Evolutionary conservation across 371 early-diverging fungal genomes (phyloP).

Genomic region (Dichotomocladium elegans): DNA sequence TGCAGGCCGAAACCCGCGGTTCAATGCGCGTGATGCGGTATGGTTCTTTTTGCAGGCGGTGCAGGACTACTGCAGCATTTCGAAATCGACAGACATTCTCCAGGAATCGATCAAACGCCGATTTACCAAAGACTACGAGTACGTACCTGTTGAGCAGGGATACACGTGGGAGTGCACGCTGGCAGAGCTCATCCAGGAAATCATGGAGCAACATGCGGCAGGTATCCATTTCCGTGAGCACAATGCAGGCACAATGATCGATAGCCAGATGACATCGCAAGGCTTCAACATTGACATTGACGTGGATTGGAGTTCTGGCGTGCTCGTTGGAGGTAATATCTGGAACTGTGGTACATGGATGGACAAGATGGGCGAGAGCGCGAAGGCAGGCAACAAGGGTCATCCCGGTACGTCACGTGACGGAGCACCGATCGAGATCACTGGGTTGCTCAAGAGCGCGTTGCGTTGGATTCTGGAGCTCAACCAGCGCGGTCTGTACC

Average conservation of each 20-base stretch:
- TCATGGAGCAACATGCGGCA: constrained; percentile 85
- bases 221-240: constrained; percentile 93
- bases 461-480: constrained; percentile 77
- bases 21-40: constrained; percentile 94
- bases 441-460: constrained; percentile 80
- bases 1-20: constrained; percentile 79
- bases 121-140: constrained; percentile 75
- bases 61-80: constrained; percentile 76
- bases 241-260: constrained; percentile 88
- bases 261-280: constrained; percentile 85
- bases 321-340: constrained; percentile 85
- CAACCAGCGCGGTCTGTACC: constrained; percentile 37
- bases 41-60: constrained; percentile 95
- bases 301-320: constrained; percentile 67
- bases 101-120: constrained; percentile 70
- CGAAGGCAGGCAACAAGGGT: constrained; percentile 87
- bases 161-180: constrained; percentile 65
- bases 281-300: constrained; percentile 85
- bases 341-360: constrained; percentile 99
- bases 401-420: constrained; percentile 93
- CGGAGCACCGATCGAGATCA: constrained; percentile 91
- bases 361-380: constrained; percentile 98
- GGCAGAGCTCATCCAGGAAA: constrained; percentile 88
- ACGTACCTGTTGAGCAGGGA: constrained; percentile 65
- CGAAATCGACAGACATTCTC: constrained; percentile 76